These are phyloP conservation scores for Pistacia integerrima DNA, from an alignment of 345 rosid genomes.

Conservation along the genomic window DNA sequence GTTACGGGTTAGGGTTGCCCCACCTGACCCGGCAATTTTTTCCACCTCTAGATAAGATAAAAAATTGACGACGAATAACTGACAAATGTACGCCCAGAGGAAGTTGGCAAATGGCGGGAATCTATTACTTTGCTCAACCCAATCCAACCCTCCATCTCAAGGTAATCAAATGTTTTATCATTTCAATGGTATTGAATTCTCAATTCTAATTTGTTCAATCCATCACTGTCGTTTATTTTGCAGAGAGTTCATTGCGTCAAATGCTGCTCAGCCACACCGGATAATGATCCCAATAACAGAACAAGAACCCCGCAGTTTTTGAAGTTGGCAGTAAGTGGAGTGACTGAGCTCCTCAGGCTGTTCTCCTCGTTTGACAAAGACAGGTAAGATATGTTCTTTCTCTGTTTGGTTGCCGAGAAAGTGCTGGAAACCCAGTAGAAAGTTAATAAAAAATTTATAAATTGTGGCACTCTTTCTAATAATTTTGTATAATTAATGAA, in stretches of 20 bases:
- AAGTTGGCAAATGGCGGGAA: slow-evolving; percentile 41
- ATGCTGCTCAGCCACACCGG: slow-evolving; percentile 52
- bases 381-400: slow-evolving; percentile 26
- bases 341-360: slow-evolving; percentile 67
- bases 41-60: neutral
- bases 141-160: slow-evolving; percentile 16
- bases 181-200: neutral
- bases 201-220: neutral
- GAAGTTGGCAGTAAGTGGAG: slow-evolving; percentile 70
- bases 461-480: neutral
- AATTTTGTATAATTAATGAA: neutral
- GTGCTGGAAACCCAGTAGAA: neutral
- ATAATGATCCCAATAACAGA: slow-evolving; percentile 8
- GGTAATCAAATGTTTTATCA: neutral
- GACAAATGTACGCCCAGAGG: neutral
- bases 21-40: too few species aligned
- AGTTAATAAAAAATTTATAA: neutral
- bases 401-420: slow-evolving; percentile 24
- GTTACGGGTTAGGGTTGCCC: too few species aligned
- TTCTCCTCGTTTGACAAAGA: slow-evolving; percentile 41
- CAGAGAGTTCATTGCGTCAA: slow-evolving; percentile 37
- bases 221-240: slow-evolving; percentile 17
- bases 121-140: slow-evolving; percentile 4
- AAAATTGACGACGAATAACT: neutral
- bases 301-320: slow-evolving; percentile 47